These are phyloP conservation scores for Vigna angularis DNA, from an alignment of 306 rosid species.

Conservation along the genomic window DNA sequence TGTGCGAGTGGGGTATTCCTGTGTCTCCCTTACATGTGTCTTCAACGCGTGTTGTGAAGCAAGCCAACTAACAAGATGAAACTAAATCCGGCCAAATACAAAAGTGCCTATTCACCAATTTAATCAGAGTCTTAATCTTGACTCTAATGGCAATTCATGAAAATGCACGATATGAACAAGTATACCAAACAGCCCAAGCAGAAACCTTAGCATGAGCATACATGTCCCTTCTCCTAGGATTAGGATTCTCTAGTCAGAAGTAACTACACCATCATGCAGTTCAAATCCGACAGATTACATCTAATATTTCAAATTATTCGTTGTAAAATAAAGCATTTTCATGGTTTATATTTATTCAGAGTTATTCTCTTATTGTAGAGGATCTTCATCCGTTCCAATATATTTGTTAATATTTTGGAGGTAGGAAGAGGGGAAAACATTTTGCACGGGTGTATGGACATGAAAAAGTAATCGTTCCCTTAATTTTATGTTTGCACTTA, in stretches of 20 bases:
- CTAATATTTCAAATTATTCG: background rate
- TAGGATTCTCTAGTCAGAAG: background rate
- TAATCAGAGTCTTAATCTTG: constrained; percentile 40
- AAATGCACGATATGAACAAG: constrained; percentile 47
- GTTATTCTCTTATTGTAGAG: background rate
- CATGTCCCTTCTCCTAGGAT: constrained; percentile 37
- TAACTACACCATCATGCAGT: constrained; percentile 2
- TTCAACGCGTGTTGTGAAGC: constrained; percentile 43
- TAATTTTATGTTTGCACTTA: constrained; percentile 33
- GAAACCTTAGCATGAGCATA: constrained; percentile 34
- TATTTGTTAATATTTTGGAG: background rate
- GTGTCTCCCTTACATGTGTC: constrained; percentile 38
- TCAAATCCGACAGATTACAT: background rate
- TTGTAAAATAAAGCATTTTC: background rate
- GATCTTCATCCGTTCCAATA: background rate
- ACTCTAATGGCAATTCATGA: constrained; percentile 28
- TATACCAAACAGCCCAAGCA: constrained; percentile 36
- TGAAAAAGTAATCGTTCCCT: constrained; percentile 40
- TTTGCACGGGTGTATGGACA: constrained; percentile 32
- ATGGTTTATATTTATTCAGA: background rate
- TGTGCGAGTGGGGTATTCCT: constrained; percentile 39
- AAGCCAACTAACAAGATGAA: constrained; percentile 34
- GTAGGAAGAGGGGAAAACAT: constrained; percentile 17
- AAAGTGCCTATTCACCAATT: constrained; percentile 19
- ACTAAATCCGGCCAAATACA: constrained; percentile 28